phyloP scores from a whole-genome alignment of 2,329 filamentous ascomycete species.

The Apiospora phragmitis region DNA sequence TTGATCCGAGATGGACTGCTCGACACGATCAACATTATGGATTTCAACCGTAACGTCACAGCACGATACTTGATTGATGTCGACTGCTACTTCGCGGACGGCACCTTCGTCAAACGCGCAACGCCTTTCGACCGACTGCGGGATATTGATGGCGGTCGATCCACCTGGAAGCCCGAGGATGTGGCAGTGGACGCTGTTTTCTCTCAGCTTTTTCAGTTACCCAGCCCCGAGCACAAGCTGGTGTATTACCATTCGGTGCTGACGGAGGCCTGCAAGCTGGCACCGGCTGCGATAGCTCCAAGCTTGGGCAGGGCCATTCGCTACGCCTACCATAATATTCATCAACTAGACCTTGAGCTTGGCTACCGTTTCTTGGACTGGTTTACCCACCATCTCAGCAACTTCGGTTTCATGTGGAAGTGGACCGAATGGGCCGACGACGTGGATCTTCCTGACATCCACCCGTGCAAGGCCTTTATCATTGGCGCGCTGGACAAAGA shows the following conservation, averaged over 20 bases:
- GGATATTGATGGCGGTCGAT: conserved; percentile 62
- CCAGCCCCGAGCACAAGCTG: conserved; percentile 84
- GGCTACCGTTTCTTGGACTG: conserved; percentile 89
- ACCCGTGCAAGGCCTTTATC: conserved; percentile 94
- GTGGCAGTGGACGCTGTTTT: conserved; percentile 97
- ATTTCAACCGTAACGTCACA: conserved; percentile 86
- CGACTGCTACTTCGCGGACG: conserved; percentile 88
- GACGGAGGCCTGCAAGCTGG: conserved; percentile 94
- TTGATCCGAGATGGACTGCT: conserved; percentile 82
- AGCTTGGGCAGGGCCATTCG: conserved; percentile 91
- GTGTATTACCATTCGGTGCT: conserved; percentile 96
- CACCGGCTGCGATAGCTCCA: conserved; percentile 92
- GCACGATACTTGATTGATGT: conserved; percentile 91
- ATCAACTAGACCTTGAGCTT: conserved; percentile 84
- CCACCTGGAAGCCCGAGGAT: conserved; percentile 97
- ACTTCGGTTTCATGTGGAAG: conserved; percentile 99
- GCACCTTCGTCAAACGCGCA: conserved; percentile 90
- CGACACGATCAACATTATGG: conserved; percentile 90
- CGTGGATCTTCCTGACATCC: conserved; percentile 70
- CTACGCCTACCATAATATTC: conserved; percentile 81
- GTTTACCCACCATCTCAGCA: conserved; percentile 97
- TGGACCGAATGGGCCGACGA: conserved; percentile 97
- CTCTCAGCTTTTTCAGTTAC: conserved; percentile 88
- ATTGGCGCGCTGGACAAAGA: conserved; percentile 91
- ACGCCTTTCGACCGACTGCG: conserved; percentile 89